Evolutionary conservation across 2,329 filamentous ascomycete genomes (phyloP), one percentile per base, ranked within the genome.

Genomic region (Sporothrix curviconia): DNA sequence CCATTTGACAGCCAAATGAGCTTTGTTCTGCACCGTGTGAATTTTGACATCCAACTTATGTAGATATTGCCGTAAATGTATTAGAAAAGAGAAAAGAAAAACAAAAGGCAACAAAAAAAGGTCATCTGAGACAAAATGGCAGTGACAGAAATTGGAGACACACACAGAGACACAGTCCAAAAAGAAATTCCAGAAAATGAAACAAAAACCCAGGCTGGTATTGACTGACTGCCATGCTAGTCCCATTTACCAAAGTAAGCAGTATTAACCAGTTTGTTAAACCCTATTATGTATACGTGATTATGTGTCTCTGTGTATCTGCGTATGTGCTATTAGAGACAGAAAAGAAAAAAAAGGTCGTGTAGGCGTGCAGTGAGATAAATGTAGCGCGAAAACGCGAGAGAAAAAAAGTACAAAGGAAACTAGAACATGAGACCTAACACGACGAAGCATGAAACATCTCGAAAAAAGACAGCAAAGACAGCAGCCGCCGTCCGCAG

Each of bases 241-340:
- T 28, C 7, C 46, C 32, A 4, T 51, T 22, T 39, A 28, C 34
- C 34, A 40, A 30, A 12, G 11, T n/a, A 39, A 39, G 19, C 3
- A 3, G 39, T 25, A 39, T 9, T 22, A 15, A 39, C 1, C 7
- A n/a, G 32, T 36, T n/a, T 30, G 36, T 50, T 37, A 24, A 9
- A 22, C 34, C 34, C n/a, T 34, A 24, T 30, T 39, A 39, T 51
- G 34, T 39, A 51, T 40, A 51, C 34, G 49, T 51, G 14, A 51
- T 51, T 51, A 39, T 55, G 42, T 39, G 34, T 49, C n/a, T n/a
- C n/a, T n/a, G n/a, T 32, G 44, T 32, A 32, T 15, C 22, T 50
- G 46, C 25, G 54, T 55, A 55, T 55, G 42, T 55, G 32, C 32
- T n/a, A n/a, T n/a, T n/a, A n/a, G n/a, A n/a, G n/a, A n/a, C n/a